Evolutionary conservation across 139 green algal genomes (phyloP), one percentile per base, ranked within the genome.

Genomic region (Chlorella sorokiniana): DNA sequence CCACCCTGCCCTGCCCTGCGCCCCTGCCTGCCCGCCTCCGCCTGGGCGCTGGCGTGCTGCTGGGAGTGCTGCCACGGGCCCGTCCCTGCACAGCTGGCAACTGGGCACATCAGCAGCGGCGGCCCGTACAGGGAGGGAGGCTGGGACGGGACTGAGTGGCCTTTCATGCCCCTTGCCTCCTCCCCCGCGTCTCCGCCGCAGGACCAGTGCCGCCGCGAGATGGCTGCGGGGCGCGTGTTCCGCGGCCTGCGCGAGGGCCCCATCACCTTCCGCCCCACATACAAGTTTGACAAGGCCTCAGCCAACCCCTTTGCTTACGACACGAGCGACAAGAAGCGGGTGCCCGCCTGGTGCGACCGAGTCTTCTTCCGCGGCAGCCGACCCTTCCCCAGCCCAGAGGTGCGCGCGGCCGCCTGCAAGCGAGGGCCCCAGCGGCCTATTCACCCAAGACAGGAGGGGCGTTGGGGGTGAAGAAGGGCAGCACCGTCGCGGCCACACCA

Each of bases 281-380:
- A 96, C 92, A 99, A 99, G 86, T 99, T 94, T 76, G 89, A 93
- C 83, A 69, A 91, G 76, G 84, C 81, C 81, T 33, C n/a, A 6
- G 45, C 76, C 48, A 69, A 65, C n/a, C 83, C 83, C n/a, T 48
- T 80, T 45, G 82, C 76, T 1, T 97, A 97, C 70, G 94, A 97
- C 87, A 91, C 85, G 23, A 89, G 85, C 37, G 95, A 98, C 48
- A 98, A 98, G 89, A 80, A 85, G 73, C 85, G 95, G 8, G 83
- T 98, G 29, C 95, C 95, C 1, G 89, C 93, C 11, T 98, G 93
- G 93, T 97, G 93, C 33, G 96, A 99, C 88, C 91, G 96, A 62
- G 88, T 99, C 31, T 90, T 99, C n/a, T 98, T 93, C 82, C 81
- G 96, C 4, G 96, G 92, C 70, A 86, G 76, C 6, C 18, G 23